Conservation (phyloP, 2,329 filamentous ascomycete genomes). For the Alternaria atra region DNA sequence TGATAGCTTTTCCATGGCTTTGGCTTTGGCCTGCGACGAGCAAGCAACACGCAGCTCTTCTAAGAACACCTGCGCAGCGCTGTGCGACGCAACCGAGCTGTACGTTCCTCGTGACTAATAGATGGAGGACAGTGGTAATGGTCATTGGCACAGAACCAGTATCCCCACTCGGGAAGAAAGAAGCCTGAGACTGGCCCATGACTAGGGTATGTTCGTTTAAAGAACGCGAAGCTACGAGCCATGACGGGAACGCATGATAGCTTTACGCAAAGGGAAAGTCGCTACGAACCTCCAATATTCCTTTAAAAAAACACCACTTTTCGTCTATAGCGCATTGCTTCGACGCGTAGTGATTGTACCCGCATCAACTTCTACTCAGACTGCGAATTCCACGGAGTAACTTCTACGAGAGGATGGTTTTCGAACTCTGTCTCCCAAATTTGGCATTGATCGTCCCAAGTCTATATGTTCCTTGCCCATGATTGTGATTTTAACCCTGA, state of each 20-base stretch:
- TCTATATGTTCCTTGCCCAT: neutral
- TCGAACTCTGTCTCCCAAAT: neutral
- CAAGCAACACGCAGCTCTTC: neutral
- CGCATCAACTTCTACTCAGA: neutral
- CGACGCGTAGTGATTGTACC: neutral
- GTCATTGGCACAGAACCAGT: neutral
- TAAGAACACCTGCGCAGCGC: neutral
- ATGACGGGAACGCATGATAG: neutral
- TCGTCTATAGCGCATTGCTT: neutral
- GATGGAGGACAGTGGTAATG: neutral
- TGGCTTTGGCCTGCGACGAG: neutral
- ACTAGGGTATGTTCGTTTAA: neutral
- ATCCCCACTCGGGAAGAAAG: neutral
- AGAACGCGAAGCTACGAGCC: neutral
- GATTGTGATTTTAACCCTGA: neutral
- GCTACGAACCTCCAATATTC: neutral
- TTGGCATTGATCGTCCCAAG: neutral
- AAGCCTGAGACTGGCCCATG: neutral
- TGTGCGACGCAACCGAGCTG: neutral
- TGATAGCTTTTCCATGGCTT: neutral
- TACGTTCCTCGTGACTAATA: neutral
- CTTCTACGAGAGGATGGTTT: neutral
- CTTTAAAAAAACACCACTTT: neutral
- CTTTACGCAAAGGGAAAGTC: conserved; percentile 3
- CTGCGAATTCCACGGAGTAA: neutral